Evolutionary conservation across 768 basidiomycete species (phyloP).

Genomic region (Trametes coccinea): DNA sequence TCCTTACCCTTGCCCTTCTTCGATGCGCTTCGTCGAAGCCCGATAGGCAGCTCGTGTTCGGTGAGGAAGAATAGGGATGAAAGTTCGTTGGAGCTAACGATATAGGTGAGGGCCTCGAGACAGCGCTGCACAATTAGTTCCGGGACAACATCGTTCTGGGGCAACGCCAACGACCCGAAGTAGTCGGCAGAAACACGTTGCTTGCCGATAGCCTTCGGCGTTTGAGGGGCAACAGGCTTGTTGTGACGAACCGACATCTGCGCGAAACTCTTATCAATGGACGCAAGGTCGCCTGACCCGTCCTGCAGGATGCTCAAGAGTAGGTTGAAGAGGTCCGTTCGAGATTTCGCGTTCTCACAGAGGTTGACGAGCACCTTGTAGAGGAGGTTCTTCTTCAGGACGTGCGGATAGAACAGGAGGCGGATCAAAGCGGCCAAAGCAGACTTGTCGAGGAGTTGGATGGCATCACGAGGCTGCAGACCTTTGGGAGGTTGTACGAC

Average conservation of each 20-base stretch:
- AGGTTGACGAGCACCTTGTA: slow-evolving; percentile 92
- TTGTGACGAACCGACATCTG: slow-evolving; percentile 79
- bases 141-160: slow-evolving; percentile 80
- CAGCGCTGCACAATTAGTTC: slow-evolving; percentile 94
- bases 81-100: slow-evolving; percentile 81
- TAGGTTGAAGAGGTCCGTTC: slow-evolving; percentile 91
- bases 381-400: slow-evolving; percentile 79
- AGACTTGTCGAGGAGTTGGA: slow-evolving; percentile 87
- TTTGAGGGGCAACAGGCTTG: slow-evolving; percentile 45
- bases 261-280: slow-evolving; percentile 91
- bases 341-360: slow-evolving; percentile 91
- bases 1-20: slow-evolving; percentile 98
- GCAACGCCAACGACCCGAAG: slow-evolving; percentile 48
- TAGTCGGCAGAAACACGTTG: slow-evolving; percentile 63
- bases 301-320: slow-evolving; percentile 94
- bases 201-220: slow-evolving; percentile 59
- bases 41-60: slow-evolving; percentile 88
- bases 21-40: slow-evolving; percentile 62
- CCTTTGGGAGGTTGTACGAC: slow-evolving; percentile 47
- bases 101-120: slow-evolving; percentile 85
- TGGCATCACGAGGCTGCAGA: slow-evolving; percentile 74
- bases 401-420: slow-evolving; percentile 94
- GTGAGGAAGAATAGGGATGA: slow-evolving; percentile 93
- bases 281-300: slow-evolving; percentile 87
- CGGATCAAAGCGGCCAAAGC: slow-evolving; percentile 89